These are phyloP conservation scores for Suillus hirtellus DNA, from an alignment of 768 basidiomycete species.

Conservation along the genomic window DNA sequence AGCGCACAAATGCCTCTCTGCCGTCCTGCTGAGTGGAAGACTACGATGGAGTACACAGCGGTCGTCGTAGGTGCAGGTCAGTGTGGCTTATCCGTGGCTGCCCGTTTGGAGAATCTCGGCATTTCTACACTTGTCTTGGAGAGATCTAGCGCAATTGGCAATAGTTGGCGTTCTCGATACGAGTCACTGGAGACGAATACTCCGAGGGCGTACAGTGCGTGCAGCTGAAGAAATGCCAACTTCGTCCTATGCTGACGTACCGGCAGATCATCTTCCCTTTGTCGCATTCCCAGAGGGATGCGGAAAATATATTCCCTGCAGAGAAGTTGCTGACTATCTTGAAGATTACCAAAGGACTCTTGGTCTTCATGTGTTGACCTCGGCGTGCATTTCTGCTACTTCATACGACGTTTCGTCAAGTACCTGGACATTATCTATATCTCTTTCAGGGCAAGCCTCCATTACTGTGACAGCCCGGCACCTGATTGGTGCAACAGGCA, in stretches of 20 bases:
- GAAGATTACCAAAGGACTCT: conserved; percentile 13
- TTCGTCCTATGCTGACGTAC: neutral
- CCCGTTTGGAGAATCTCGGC: conserved; percentile 43
- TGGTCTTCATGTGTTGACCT: conserved; percentile 12
- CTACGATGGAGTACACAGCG: conserved; percentile 33
- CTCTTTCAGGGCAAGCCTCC: neutral
- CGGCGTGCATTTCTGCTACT: neutral
- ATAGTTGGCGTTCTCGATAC: conserved; percentile 69
- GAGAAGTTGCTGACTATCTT: conserved; percentile 15
- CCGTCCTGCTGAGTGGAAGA: conserved; percentile 13
- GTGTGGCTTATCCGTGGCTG: conserved; percentile 23
- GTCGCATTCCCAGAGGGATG: conserved; percentile 9
- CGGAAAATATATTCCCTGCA: conserved; percentile 6
- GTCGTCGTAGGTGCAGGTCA: conserved; percentile 47
- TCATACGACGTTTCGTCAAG: neutral
- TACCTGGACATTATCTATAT: conserved; percentile 5
- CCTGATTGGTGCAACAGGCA: conserved; percentile 11
- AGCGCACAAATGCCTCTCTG: neutral
- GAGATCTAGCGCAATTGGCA: conserved; percentile 56
- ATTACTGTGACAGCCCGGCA: conserved; percentile 6
- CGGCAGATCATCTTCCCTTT: conserved; percentile 12
- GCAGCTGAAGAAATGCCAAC: neutral
- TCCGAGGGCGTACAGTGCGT: conserved; percentile 13
- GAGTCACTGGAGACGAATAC: conserved; percentile 43
- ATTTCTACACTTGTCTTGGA: conserved; percentile 60